phyloP scores from a whole-genome alignment of 345 rosid species.

The Aquilaria sinensis region DNA sequence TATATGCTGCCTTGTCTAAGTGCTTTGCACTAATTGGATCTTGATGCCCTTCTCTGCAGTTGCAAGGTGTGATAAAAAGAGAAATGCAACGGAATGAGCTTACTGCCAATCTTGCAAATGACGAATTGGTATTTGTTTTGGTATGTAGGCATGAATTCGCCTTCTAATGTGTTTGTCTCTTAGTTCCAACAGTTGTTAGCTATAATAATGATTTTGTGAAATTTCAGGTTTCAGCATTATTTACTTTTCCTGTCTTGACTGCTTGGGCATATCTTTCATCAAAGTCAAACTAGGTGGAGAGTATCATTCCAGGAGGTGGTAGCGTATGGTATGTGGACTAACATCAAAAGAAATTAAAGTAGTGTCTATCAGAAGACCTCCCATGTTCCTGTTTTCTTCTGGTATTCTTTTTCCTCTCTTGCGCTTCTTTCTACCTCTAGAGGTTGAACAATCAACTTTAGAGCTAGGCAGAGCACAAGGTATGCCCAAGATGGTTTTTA shows the following conservation, averaged over 20 bases:
- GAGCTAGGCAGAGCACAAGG: no score
- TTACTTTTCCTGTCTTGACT: constrained; percentile 57
- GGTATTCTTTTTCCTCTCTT: no score
- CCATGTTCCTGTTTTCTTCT: no score
- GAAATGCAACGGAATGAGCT: constrained; percentile 57
- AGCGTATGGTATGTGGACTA: no score
- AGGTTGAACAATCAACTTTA: no score
- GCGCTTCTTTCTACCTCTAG: no score
- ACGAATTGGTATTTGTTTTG: constrained; percentile 67
- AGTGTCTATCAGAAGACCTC: no score
- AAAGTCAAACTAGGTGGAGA: not conserved
- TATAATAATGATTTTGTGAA: constrained; percentile 1
- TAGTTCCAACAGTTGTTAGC: not conserved
- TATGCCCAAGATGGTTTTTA: no score
- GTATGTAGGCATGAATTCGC: constrained; percentile 26
- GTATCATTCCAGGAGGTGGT: no score
- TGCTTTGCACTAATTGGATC: no score
- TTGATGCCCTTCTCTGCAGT: constrained; percentile 19
- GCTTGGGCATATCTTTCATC: constrained; percentile 45
- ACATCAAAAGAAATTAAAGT: no score
- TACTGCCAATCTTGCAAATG: constrained; percentile 48
- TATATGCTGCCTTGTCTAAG: not conserved
- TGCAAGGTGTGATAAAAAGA: constrained; percentile 53
- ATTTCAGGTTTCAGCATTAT: constrained; percentile 65
- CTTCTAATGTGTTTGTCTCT: not conserved